Evolutionary conservation across 768 basidiomycete genomes (phyloP).

Genomic region (Candolleomyces eurysporus): DNA sequence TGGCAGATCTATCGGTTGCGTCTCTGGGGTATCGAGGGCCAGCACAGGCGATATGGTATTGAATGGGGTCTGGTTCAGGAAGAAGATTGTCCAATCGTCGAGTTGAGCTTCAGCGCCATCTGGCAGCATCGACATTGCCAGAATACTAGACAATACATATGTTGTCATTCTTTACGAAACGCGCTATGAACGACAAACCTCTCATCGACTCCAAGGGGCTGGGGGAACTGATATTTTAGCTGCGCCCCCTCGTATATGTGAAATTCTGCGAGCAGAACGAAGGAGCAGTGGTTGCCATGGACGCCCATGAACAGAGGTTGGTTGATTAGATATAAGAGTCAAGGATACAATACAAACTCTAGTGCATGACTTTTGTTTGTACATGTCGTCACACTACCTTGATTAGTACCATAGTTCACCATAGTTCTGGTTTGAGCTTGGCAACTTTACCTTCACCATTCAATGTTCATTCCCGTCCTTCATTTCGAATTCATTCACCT

Average conservation of each 20-base stretch:
- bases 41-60: conserved; percentile 85
- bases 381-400: not conserved
- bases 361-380: not conserved
- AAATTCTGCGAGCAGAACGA: conserved; percentile 97
- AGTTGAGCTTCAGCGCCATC: conserved; percentile 94
- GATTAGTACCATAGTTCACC: too few species aligned
- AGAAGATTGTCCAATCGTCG: conserved; percentile 99
- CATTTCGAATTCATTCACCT: too few species aligned
- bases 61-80: conserved; percentile 90
- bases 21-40: conserved; percentile 60
- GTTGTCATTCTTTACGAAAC: too few species aligned
- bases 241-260: conserved; percentile 95
- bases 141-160: conserved; percentile 49
- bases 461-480: too few species aligned
- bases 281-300: conserved; percentile 80
- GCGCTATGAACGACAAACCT: conserved; percentile 50
- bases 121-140: conserved; percentile 97
- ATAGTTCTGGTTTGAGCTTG: too few species aligned
- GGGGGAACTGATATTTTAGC: conserved; percentile 94
- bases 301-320: conserved; percentile 42
- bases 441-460: too few species aligned
- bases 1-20: conserved; percentile 32
- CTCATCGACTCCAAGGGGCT: conserved; percentile 91
- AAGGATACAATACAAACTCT: not conserved
- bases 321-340: not conserved